phyloP scores from a whole-genome alignment of 129 eudicot genomes.

The Artemisia argyi region DNA sequence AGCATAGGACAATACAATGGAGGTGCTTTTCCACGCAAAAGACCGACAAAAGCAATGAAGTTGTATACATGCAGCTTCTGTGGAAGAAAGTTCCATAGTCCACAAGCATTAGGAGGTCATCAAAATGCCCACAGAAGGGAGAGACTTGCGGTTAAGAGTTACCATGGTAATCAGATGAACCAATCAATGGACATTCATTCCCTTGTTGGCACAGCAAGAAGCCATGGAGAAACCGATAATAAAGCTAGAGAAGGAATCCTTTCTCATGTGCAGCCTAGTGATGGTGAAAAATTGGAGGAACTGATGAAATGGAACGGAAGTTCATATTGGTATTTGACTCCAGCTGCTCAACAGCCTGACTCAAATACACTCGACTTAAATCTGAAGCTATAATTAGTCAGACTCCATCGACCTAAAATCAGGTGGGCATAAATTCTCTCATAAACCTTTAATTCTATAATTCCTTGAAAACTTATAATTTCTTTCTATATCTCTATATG shows the following conservation, averaged over 20 bases:
- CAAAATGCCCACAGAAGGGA: conserved; percentile 16
- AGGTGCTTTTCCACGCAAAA: too few species aligned
- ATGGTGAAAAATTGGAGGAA: background rate
- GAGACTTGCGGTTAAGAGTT: background rate
- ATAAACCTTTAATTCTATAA: background rate
- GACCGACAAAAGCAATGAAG: background rate
- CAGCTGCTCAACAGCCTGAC: background rate
- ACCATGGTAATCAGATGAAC: background rate
- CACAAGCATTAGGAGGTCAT: conserved; percentile 16
- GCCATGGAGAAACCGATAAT: background rate
- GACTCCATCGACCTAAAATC: background rate
- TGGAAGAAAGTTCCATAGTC: background rate
- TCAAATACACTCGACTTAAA: background rate
- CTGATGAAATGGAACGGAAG: background rate
- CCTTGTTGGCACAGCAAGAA: background rate
- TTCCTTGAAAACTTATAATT: background rate
- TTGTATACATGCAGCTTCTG: conserved; percentile 2
- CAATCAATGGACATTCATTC: background rate
- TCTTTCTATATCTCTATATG: background rate
- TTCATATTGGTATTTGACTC: background rate
- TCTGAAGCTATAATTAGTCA: background rate
- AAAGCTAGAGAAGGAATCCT: background rate
- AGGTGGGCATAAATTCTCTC: too few species aligned
- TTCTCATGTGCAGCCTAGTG: background rate
- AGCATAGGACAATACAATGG: background rate